phyloP scores from a whole-genome alignment of 2,329 filamentous ascomycete genomes.

The Diaporthe citrichinensis region DNA sequence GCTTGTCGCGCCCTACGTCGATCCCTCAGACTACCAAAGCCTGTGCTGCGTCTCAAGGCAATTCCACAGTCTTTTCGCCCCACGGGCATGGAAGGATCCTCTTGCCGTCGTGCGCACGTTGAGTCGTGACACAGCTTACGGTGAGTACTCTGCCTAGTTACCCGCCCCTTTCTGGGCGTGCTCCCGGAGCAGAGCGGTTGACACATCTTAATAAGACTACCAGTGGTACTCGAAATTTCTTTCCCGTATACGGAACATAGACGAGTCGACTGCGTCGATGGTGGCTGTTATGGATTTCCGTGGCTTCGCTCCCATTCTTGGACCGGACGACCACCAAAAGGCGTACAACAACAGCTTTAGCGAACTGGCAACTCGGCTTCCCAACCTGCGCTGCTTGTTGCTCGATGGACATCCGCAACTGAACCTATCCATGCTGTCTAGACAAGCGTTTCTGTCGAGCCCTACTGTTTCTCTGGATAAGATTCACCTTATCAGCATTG shows the following conservation, averaged over 20 bases:
- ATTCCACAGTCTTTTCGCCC: conserved; percentile 65
- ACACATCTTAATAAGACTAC: conserved; percentile 56
- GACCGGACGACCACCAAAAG: not conserved
- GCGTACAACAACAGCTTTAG: conserved; percentile 53
- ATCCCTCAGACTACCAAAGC: conserved; percentile 56
- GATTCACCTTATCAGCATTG: conserved; percentile 62
- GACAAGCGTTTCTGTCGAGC: conserved; percentile 36
- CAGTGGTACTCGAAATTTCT: conserved; percentile 65
- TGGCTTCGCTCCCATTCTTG: conserved; percentile 17
- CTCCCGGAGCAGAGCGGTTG: conserved; percentile 35
- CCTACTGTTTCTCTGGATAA: conserved; percentile 41
- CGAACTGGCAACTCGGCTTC: conserved; percentile 56
- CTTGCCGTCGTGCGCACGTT: conserved; percentile 55
- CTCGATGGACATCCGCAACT: conserved; percentile 63
- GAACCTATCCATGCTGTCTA: conserved; percentile 55
- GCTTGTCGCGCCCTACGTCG: conserved; percentile 62
- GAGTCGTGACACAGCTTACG: conserved; percentile 60
- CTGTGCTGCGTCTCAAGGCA: conserved; percentile 64
- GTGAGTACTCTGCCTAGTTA: conserved; percentile 50
- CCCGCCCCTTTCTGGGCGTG: conserved; percentile 4
- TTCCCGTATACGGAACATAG: conserved; percentile 54
- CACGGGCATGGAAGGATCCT: conserved; percentile 67
- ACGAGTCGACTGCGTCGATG: conserved; percentile 56
- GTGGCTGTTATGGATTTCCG: conserved; percentile 65
- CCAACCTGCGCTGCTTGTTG: conserved; percentile 61